Evolutionary conservation across 345 rosid genomes (phyloP).

Genomic region (Eucalyptus virginea): DNA sequence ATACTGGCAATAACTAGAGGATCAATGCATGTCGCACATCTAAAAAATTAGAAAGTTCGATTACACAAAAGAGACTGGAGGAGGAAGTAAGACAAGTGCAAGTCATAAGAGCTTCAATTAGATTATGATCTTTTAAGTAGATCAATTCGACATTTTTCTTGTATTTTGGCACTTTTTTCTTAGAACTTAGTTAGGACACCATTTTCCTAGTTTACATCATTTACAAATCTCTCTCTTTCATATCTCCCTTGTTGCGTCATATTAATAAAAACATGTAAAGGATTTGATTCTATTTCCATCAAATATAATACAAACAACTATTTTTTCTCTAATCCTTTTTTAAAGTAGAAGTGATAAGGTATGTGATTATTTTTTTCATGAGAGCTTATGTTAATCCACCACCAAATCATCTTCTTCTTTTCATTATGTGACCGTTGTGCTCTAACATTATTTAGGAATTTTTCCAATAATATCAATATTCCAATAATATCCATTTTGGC

Average conservation of each 20-base stretch:
- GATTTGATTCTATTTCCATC: neutral
- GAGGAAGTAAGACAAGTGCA: neutral
- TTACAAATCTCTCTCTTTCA: neutral
- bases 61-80: neutral
- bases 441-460: neutral
- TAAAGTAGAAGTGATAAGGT: neutral
- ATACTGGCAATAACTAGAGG: neutral
- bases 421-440: neutral
- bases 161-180: neutral
- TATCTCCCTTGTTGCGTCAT: neutral
- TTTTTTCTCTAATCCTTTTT: neutral
- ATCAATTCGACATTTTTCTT: rapidly evolving
- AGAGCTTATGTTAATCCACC: neutral
- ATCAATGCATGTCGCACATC: neutral
- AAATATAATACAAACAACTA: neutral
- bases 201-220: neutral
- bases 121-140: neutral
- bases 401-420: neutral
- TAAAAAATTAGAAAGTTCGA: neutral
- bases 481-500: slow-evolving; percentile 2
- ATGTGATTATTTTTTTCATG: neutral
- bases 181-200: neutral
- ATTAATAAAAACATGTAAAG: neutral
- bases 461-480: neutral
- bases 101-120: neutral